Base-by-base conservation (phyloP, 2,329 filamentous ascomycete genomes). In the Sphaerostilbella broomeana region DNA sequence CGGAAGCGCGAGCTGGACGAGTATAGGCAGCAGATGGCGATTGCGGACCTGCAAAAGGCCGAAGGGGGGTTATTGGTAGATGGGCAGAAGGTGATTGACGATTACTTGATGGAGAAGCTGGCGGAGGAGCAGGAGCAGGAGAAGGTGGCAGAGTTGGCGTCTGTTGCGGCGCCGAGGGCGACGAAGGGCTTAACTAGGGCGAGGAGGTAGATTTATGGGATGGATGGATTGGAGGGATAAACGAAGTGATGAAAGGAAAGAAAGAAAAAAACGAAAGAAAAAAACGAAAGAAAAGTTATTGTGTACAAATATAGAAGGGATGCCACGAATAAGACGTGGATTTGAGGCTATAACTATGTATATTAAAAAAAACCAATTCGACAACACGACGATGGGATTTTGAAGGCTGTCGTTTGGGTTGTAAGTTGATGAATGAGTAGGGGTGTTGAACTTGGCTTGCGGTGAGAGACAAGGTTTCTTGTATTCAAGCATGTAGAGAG, bases 1-100 rank as follows among this genome's bases (percentile, higher is more conserved):
- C 73, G 86, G 47, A 74, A 72, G 56, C 58, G 67, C 54, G 72
- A 84, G 61, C 67, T 95, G 35, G 73, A 77, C n/a, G 70, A 69
- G 28, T 65, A 70, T 44, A 74, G 87, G 37, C 58, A 69, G 44
- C 58, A 71, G 55, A 57, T 67, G 16, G 57, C 71, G 35, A 51
- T 71, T 43, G 60, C 70, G 19, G 84, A 90, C 50, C 61, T 72
- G 45, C 45, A 65, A 52, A 74, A 65, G 54, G 61, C 64, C 41
- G 62, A 77, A 37, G 62, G 70, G 12, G 78, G 79, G 13, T 56
- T 58, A 42, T 48, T 85, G 33, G 60, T 89, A n/a, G 65, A 80
- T 51, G 79, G 79, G n/a, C 50, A 60, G 22, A 54, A 67, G 53
- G 59, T 56, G 40, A 72, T 80, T 38, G 59, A 73, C 30, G 47